Evolutionary conservation across 257 asterid species (phyloP), one percentile per base, ranked within the genome.

Genomic region (Agastache rugosa): DNA sequence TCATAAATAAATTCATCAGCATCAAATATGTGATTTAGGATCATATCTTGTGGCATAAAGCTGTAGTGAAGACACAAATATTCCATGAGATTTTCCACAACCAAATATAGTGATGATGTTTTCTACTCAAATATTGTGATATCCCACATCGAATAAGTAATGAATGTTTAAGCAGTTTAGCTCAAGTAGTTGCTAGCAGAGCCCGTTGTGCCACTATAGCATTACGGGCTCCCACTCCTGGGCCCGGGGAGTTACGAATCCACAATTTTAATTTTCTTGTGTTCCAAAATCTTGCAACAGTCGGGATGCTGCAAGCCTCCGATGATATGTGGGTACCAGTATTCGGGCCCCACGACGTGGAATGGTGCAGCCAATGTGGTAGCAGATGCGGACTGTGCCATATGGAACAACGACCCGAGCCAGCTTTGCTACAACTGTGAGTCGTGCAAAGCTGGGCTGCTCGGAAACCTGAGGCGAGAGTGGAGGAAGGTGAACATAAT

Each of bases 241-340:
- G 29, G 0, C 2, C 2, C 29, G 1, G 2, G 29, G 29, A 1
- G 29, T 39, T 39, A 39, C 10, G 11, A 39, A 10, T 9, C 12
- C 0, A 8, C 12, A 39, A 2, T n/a, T n/a, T 6, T 50, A 50
- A 0, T 34, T 37, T 8, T 67, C 8, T 35, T n/a, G 41, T 9
- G 11, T 15, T 47, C 1, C 6, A 47, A 47, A 15, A 15, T 47
- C 1, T 47, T 47, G 54, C 19, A 39, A 39, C 85, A 93, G 98
- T 87, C 98, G 1, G 98, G 98, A 16, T 93, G 98, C 75, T 93
- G 98, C 71, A 93, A 93, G 80, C 98, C 98, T 19, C 94, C 98
- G 19, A 82, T 86, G 53, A 37, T 81, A 23, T 93, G 98, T 55
- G 97, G 94, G 17, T 86, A 61, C 81, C 94, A 93, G 66, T 90